phyloP scores from a whole-genome alignment of 176 grass and related monocot genomes.

The Themeda triandra region DNA sequence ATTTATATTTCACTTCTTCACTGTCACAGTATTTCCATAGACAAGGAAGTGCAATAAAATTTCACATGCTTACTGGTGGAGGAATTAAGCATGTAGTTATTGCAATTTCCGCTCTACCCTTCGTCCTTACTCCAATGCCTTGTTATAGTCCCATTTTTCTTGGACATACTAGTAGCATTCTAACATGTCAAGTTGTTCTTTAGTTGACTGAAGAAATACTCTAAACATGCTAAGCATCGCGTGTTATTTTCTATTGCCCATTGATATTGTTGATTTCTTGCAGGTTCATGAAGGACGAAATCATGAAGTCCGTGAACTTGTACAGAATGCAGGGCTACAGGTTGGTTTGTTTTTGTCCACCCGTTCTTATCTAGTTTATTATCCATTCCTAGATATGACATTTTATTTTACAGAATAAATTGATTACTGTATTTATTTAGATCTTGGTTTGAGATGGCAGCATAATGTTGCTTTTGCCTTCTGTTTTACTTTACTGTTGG shows the following conservation, averaged over 20 bases:
- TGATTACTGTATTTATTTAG: neutral
- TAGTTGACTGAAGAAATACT: neutral
- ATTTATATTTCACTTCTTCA: neutral
- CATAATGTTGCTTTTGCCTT: constrained; percentile 8
- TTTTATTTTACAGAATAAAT: neutral
- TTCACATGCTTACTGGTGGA: neutral
- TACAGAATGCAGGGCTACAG: constrained; percentile 84
- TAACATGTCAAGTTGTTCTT: neutral
- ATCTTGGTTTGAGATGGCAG: neutral
- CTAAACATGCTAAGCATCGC: neutral
- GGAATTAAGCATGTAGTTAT: neutral
- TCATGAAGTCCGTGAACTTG: constrained; percentile 91
- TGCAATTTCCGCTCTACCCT: neutral
- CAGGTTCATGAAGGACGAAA: constrained; percentile 99
- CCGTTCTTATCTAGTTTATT: neutral
- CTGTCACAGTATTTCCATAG: neutral
- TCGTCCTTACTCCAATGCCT: neutral
- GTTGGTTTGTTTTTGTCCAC: constrained; percentile 39
- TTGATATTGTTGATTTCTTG: constrained; percentile 35
- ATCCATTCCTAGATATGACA: constrained; percentile 16
- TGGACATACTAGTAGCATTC: neutral
- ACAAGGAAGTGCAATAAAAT: neutral
- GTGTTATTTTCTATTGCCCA: neutral
- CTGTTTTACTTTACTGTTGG: neutral
- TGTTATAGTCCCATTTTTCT: neutral